phyloP scores from a whole-genome alignment of 768 basidiomycete genomes.

The Udeniomyces megalosporus region DNA sequence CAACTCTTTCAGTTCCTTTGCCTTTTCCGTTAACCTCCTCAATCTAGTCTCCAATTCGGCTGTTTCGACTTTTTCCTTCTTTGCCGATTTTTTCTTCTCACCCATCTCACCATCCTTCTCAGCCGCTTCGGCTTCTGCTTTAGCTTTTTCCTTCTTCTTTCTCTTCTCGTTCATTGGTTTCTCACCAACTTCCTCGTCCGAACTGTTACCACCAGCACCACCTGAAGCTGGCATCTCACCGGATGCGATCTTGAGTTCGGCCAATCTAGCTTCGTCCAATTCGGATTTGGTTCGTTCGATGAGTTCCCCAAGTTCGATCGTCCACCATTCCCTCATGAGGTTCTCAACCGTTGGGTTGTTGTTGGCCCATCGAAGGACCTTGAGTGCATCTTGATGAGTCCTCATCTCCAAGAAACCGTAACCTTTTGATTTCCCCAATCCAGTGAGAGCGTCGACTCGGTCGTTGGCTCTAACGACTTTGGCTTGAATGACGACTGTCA shows the following conservation, averaged over 20 bases:
- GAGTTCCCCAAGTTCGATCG: slow-evolving; percentile 43
- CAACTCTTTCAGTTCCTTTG: slow-evolving; percentile 29
- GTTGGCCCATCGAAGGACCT: slow-evolving; percentile 85
- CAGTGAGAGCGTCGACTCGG: slow-evolving; percentile 72
- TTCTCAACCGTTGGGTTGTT: slow-evolving; percentile 53
- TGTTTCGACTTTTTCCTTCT: slow-evolving; percentile 20
- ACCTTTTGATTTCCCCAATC: slow-evolving; percentile 74
- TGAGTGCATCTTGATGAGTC: slow-evolving; percentile 72
- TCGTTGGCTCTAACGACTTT: slow-evolving; percentile 85
- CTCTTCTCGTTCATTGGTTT: neutral
- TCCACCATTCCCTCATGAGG: slow-evolving; percentile 71
- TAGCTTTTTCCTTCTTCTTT: neutral
- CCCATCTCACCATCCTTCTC: slow-evolving; percentile 32
- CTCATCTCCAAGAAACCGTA: slow-evolving; percentile 91
- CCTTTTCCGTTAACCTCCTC: slow-evolving; percentile 45
- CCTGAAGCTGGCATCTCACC: neutral
- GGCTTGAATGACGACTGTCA: slow-evolving; percentile 57
- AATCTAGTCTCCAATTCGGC: slow-evolving; percentile 39
- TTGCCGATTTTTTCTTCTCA: slow-evolving; percentile 30
- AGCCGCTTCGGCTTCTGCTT: slow-evolving; percentile 6
- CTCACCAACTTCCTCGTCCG: neutral
- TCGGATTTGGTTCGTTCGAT: slow-evolving; percentile 26
- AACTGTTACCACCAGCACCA: neutral
- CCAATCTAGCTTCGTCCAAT: slow-evolving; percentile 27
- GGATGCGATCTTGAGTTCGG: slow-evolving; percentile 37